These are phyloP conservation scores for Pleomassaria siparia DNA, from an alignment of 2,329 filamentous ascomycete genomes.

Conservation along the genomic window DNA sequence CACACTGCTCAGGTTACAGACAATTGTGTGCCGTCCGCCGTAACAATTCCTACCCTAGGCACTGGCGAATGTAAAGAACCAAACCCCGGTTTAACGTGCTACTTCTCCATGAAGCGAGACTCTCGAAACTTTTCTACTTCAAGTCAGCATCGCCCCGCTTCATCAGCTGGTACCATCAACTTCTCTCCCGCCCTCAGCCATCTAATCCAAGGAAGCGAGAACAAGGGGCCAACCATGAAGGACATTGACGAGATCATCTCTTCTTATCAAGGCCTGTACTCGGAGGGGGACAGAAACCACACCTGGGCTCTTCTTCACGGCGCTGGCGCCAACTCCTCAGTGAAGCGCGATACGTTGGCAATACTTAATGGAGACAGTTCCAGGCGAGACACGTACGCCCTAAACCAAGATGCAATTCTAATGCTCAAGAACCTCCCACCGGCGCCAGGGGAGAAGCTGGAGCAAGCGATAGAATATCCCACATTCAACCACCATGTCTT, in stretches of 20 bases:
- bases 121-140: slow-evolving; percentile 14
- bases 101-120: slow-evolving; percentile 22
- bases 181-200: slow-evolving; percentile 27
- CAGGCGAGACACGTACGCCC: slow-evolving; percentile 9
- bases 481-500: slow-evolving; percentile 21
- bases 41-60: slow-evolving; percentile 19
- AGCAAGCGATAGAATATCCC: slow-evolving; percentile 12
- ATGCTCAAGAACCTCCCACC: slow-evolving; percentile 15
- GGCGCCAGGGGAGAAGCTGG: slow-evolving; percentile 13
- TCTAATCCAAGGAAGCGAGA: slow-evolving; percentile 17
- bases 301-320: slow-evolving; percentile 8
- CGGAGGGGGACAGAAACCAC: slow-evolving; percentile 11
- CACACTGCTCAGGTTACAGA: slow-evolving; percentile 12
- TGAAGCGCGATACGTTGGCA: slow-evolving; percentile 23
- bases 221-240: slow-evolving; percentile 29
- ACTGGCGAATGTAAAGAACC: slow-evolving; percentile 13
- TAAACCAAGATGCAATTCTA: slow-evolving; percentile 15
- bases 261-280: slow-evolving; percentile 26
- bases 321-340: slow-evolving; percentile 4
- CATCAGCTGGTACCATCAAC: slow-evolving; percentile 12
- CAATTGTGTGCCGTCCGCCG: slow-evolving; percentile 20
- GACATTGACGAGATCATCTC: slow-evolving; percentile 39
- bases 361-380: slow-evolving; percentile 18
- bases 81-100: slow-evolving; percentile 24
- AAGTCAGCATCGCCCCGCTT: slow-evolving; percentile 2